A percentile compares a stretch with the other conserved stretches of the same genome.
Conservation (phyloP, 352 stramenopile species). For the Phytophthora pseudosyringae region DNA sequence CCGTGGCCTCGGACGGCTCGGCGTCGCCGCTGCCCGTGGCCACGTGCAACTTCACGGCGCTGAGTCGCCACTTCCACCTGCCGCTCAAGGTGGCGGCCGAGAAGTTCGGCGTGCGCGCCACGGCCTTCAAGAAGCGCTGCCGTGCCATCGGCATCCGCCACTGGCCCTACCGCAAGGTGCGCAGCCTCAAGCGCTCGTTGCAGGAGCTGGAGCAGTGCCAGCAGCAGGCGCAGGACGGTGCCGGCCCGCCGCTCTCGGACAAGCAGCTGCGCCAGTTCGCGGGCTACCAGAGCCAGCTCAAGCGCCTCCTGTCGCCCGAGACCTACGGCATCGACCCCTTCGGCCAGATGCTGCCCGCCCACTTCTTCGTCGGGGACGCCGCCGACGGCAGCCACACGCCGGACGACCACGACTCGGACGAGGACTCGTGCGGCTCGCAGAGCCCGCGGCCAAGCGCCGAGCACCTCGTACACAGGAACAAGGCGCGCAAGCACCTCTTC, state of each 20-base stretch:
- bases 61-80: slow-evolving; percentile 72
- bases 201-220: slow-evolving; percentile 74
- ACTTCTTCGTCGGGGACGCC: slow-evolving; percentile 44
- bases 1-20: slow-evolving; percentile 20
- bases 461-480: slow-evolving; percentile 40
- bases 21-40: slow-evolving; percentile 34
- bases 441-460: slow-evolving; percentile 37
- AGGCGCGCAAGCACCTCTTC: slow-evolving; percentile 53
- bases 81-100: slow-evolving; percentile 72
- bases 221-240: slow-evolving; percentile 54
- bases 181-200: slow-evolving; percentile 70
- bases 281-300: slow-evolving; percentile 76
- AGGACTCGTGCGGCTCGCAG: slow-evolving; percentile 50
- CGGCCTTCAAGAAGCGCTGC: slow-evolving; percentile 80
- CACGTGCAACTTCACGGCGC: slow-evolving; percentile 73
- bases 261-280: slow-evolving; percentile 77
- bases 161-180: slow-evolving; percentile 78
- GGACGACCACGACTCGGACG: slow-evolving; percentile 67
- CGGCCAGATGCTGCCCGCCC: slow-evolving; percentile 46
- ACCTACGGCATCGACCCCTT: slow-evolving; percentile 84
- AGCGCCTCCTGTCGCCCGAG: slow-evolving; percentile 78
- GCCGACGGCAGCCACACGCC: slow-evolving; percentile 25
- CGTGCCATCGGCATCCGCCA: slow-evolving; percentile 75
- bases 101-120: slow-evolving; percentile 78
- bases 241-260: slow-evolving; percentile 61